A percentile compares a stretch with the other conserved stretches of the same genome.
phyloP scores from a whole-genome alignment of 2,329 filamentous ascomycete genomes.

The Clarireedia monteithiana region DNA sequence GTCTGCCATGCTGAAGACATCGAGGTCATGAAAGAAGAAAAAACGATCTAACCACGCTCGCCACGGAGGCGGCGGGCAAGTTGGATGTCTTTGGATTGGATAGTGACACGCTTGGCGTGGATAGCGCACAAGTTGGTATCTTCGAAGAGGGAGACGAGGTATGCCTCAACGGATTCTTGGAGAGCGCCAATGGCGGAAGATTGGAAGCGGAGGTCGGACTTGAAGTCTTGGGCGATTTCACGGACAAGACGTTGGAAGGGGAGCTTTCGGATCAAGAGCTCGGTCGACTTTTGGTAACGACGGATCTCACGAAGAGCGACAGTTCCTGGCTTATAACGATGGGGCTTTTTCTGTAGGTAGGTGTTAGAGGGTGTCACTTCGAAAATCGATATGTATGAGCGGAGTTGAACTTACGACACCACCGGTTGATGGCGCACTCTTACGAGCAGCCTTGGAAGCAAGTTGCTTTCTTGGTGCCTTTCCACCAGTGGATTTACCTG shows the following conservation, averaged over 20 bases:
- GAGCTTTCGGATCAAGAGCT: constrained; percentile 93
- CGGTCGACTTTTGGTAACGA: constrained; percentile 95
- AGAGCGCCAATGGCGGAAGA: constrained; percentile 94
- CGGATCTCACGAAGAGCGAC: constrained; percentile 98
- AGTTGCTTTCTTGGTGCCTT: constrained; percentile 90
- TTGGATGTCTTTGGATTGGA: constrained; percentile 81
- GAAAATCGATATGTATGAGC: background rate
- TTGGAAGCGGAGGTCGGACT: constrained; percentile 95
- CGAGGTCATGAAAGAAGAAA: constrained; percentile 7
- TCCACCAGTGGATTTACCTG: constrained; percentile 66
- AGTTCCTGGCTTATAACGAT: constrained; percentile 84
- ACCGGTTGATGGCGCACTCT: constrained; percentile 89
- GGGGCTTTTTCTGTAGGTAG: constrained; percentile 39
- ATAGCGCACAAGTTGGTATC: constrained; percentile 98
- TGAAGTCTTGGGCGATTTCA: constrained; percentile 95
- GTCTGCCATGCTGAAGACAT: constrained; percentile 13
- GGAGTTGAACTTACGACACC: constrained; percentile 4
- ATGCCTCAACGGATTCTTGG: constrained; percentile 97
- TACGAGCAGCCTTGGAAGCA: constrained; percentile 94
- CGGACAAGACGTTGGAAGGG: constrained; percentile 96
- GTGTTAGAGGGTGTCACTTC: background rate
- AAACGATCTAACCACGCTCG: constrained; percentile 66
- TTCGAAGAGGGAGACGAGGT: constrained; percentile 96
- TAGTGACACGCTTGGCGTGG: constrained; percentile 98
- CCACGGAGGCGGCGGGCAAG: constrained; percentile 91